phyloP scores from a whole-genome alignment of 2,329 filamentous ascomycete species.

The Cercospora brassicicola region DNA sequence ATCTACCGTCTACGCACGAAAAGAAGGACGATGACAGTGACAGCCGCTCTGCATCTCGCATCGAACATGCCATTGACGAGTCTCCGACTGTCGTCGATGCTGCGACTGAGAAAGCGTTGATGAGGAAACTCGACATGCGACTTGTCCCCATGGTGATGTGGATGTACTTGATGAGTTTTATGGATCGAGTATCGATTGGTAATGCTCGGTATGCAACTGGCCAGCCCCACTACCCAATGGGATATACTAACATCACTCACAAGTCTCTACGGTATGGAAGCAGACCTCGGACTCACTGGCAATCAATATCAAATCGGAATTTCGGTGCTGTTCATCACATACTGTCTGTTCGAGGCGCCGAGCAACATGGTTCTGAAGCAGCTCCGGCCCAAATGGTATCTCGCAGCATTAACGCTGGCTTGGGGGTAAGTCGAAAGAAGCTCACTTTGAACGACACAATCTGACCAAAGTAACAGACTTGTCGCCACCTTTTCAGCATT shows the following conservation, averaged over 20 bases:
- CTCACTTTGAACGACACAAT: background rate
- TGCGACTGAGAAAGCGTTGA: slow-evolving; percentile 47
- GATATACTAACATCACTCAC: background rate
- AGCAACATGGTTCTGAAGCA: slow-evolving; percentile 22
- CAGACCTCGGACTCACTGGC: slow-evolving; percentile 14
- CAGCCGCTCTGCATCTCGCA: background rate
- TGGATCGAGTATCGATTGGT: slow-evolving; percentile 44
- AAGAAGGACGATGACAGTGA: slow-evolving; percentile 1
- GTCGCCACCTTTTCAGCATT: slow-evolving; percentile 16
- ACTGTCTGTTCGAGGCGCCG: slow-evolving; percentile 17
- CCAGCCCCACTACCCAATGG: no score
- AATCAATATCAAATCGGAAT: slow-evolving; percentile 22
- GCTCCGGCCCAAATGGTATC: slow-evolving; percentile 14
- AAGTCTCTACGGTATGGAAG: slow-evolving; percentile 14
- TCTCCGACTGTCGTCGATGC: background rate
- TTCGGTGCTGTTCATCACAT: slow-evolving; percentile 26
- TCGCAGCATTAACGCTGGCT: slow-evolving; percentile 10
- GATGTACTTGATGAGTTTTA: slow-evolving; percentile 75
- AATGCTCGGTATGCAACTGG: background rate
- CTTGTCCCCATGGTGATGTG: slow-evolving; percentile 68
- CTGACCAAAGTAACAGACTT: background rate
- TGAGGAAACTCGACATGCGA: slow-evolving; percentile 68
- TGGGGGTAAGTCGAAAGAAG: background rate
- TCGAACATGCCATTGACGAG: background rate
- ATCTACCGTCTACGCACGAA: background rate